These are phyloP conservation scores for Metarhizium brunneum DNA, from an alignment of 2,329 filamentous ascomycete genomes.

Conservation along the genomic window DNA sequence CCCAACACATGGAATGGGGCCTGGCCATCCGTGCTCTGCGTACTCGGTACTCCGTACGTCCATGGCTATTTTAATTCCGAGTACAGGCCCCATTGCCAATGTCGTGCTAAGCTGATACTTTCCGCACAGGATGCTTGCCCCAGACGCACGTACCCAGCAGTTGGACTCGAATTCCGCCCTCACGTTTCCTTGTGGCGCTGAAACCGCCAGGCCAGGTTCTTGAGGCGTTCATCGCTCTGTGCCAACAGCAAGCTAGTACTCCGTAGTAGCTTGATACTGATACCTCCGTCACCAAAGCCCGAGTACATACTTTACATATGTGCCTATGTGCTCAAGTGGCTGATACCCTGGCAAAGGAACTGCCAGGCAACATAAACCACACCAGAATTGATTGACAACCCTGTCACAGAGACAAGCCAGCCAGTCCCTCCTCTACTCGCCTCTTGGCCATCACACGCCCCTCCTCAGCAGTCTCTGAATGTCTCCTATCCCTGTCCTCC, in stretches of 20 bases:
- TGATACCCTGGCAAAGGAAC: not conserved
- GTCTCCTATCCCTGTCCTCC: constrained; percentile 3
- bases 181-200: not conserved
- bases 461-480: not conserved
- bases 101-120: not conserved
- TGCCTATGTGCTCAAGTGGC: not conserved
- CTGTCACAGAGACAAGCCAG: not conserved
- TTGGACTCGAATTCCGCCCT: not conserved
- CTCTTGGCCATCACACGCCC: not conserved
- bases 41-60: not conserved
- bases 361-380: constrained; percentile 1
- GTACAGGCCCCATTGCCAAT: not conserved
- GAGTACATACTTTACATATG: not conserved
- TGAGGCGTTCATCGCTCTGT: not conserved
- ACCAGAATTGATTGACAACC: not conserved
- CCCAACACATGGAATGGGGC: not conserved
- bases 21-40: not conserved
- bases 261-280: not conserved
- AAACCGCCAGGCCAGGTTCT: not conserved
- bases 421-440: not conserved
- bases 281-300: not conserved
- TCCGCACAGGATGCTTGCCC: not conserved
- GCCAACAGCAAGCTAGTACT: not conserved
- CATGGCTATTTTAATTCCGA: not conserved
- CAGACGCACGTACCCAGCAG: not conserved